These are phyloP conservation scores for Candida argentea DNA, from an alignment of 805 yeast species.

Conservation along the genomic window DNA sequence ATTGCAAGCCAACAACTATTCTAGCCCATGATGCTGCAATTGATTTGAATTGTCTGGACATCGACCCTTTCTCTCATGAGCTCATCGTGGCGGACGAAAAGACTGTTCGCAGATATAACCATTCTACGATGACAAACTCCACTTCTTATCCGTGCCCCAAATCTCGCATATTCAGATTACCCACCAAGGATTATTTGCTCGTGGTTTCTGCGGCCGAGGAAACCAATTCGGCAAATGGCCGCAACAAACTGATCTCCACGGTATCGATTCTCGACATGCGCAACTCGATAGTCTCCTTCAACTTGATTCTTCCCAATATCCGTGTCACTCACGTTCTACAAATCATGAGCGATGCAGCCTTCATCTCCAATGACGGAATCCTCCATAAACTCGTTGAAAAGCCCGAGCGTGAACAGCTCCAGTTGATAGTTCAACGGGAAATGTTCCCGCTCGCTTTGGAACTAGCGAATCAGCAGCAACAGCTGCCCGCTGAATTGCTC, in stretches of 20 bases:
- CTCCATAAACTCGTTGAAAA: conserved; percentile 61
- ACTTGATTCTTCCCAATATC: conserved; percentile 52
- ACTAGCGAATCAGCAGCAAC: conserved; percentile 38
- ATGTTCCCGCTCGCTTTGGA: conserved; percentile 63
- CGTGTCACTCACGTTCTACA: conserved; percentile 49
- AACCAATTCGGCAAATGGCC: conserved; percentile 5
- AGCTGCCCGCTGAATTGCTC: conserved; percentile 19
- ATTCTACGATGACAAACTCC: conserved; percentile 42
- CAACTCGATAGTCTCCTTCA: conserved; percentile 63
- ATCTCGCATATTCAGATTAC: conserved; percentile 37
- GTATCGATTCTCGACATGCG: conserved; percentile 58
- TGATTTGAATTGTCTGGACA: conserved; percentile 38
- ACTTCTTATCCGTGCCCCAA: conserved; percentile 50
- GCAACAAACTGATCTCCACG: conserved; percentile 34
- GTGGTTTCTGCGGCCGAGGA: conserved; percentile 41
- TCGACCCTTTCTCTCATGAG: conserved; percentile 33
- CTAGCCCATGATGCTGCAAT: conserved; percentile 40
- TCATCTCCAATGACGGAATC: conserved; percentile 68
- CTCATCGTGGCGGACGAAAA: conserved; percentile 58
- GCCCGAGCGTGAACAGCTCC: conserved; percentile 55
- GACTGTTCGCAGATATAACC: conserved; percentile 54
- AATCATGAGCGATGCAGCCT: conserved; percentile 46
- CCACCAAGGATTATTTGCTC: conserved; percentile 41
- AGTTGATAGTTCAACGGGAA: conserved; percentile 57
- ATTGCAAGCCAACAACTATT: conserved; percentile 45